Conservation (phyloP, 371 early-diverging fungal genomes). For the Chytridium lagenaria region DNA sequence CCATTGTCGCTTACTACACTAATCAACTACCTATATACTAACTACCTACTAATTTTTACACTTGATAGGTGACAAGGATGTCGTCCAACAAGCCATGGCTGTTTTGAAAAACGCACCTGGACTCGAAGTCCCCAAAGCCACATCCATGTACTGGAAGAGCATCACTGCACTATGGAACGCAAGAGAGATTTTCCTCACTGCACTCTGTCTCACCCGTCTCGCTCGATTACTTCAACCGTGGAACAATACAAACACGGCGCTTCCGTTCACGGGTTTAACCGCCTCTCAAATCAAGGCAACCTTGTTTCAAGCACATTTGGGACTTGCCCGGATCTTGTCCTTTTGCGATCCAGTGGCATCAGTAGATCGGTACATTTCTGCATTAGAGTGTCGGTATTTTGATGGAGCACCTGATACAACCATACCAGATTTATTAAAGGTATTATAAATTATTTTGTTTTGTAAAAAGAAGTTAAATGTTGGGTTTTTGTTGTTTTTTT, state of each 20-base stretch:
- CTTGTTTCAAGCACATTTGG: conserved; percentile 23
- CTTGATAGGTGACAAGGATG: conserved; percentile 1
- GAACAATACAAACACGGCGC: not conserved
- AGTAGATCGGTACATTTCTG: not conserved
- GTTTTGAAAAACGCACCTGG: not conserved
- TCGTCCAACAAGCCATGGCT: not conserved
- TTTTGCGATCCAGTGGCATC: conserved; percentile 1
- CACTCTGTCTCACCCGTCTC: conserved; percentile 11
- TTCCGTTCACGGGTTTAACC: conserved; percentile 2
- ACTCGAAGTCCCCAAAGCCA: not conserved
- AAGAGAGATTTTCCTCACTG: not conserved
- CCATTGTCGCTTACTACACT: no score
- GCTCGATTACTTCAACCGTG: conserved; percentile 10
- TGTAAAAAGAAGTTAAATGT: no score
- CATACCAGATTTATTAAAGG: not conserved
- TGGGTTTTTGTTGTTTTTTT: no score
- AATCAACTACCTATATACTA: no score
- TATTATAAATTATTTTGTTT: no score
- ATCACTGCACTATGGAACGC: conserved; percentile 20
- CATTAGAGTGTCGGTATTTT: conserved; percentile 5
- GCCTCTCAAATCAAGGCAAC: conserved; percentile 23
- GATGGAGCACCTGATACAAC: not conserved
- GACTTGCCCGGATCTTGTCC: conserved; percentile 19
- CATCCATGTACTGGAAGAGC: conserved; percentile 1
- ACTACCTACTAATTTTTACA: no score